Base-by-base conservation (phyloP, 306 rosid genomes). In the Adenanthera pavonina region DNA sequence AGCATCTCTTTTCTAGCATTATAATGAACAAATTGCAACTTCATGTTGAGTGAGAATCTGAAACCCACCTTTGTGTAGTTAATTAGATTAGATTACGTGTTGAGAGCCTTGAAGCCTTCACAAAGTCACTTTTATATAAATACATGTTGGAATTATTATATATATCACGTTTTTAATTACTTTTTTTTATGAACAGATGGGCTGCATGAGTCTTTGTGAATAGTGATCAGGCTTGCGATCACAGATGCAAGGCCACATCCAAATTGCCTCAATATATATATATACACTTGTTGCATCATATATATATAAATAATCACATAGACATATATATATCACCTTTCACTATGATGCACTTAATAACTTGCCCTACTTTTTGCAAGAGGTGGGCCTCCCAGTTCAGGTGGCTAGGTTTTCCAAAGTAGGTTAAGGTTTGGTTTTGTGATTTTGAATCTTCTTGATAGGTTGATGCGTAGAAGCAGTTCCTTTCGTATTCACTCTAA, bases 311-410 rank as follows among this genome's bases (percentile, higher is more conserved):
- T 19, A 7, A 8, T 20, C 62, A 41, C 46, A 7, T n/a, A 0
- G 2, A 4, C 36, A 10, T n/a, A 13, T 36, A 12, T 38, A 2
- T 17, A 1, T 30, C 8, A 14, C 10, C 43, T 62, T 34, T 62
- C 5, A 8, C 9, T 33, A 34, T 34, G 2, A 34, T 62, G 66
- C 9, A 33, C 9, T 62, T n/a, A 3, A 14, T 64, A 64, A 35
- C 44, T 34, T 34, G 44, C 19, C 9, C 14, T 66, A 38, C 33
- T 20, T 77, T 78, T 76, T 70, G 85, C 91, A 92, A 96, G 98
- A 93, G 82, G 93, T 95, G 30, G 98, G 99, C 15, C 98, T 95
- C 82, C 98, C 98, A 67, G 92, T 98, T 85, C 93, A 88, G 4
- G 82, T 92, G 75, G 99, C 97, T 1, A 85, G 77, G 33, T 92